Base-by-base conservation (phyloP, 2,329 filamentous ascomycete species). In the Colletotrichum gloeosporioides region DNA sequence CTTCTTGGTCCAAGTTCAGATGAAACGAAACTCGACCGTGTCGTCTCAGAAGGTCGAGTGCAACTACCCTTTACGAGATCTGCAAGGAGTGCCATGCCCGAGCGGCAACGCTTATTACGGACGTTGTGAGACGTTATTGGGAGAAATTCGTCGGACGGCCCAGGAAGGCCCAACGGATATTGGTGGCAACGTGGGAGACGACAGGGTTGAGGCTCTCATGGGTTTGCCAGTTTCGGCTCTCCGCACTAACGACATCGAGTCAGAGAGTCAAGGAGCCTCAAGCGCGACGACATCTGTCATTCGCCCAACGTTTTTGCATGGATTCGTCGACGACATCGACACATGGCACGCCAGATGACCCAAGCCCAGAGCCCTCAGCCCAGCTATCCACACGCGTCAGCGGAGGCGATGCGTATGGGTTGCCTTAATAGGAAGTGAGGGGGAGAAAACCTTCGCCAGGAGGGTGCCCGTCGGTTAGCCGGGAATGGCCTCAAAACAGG, bases 21-120 rank as follows among this genome's bases (percentile, higher is more conserved):
- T 76, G 74, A 76, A 76, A 76, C 74, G 57, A 74, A 73, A 76
- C 70, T 69, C 71, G 59, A 29, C 44, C 57, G 59, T 61, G 29
- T 64, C 74, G 74, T 76, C 74, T 69, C 74, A 69, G 70, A 53
- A 39, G 15, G 70, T 64, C 39, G 34, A 64, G 8, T 69, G 49
- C 59, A 36, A 39, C 49, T 69, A 69, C 34, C 39, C 5, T 53
- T 27, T 27, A 15, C 32, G 29, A 69, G 4, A 32, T 27, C 32
- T 16, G 32, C 44, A 27, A 65, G 64, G 73, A 49, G 31, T 25
- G 29, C 71, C 74, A 61, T 74, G 70, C n/a, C 70, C n/a, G 70
- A 69, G 57, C 44, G 29, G 9, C 29, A 59, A 39, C 22, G 59
- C 53, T 61, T 74, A 25, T 69, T 44, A 25, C 62, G 6, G 9